These are phyloP conservation scores for Diutina rugosa DNA, from an alignment of 1,139 yeast genomes.

Conservation along the genomic window DNA sequence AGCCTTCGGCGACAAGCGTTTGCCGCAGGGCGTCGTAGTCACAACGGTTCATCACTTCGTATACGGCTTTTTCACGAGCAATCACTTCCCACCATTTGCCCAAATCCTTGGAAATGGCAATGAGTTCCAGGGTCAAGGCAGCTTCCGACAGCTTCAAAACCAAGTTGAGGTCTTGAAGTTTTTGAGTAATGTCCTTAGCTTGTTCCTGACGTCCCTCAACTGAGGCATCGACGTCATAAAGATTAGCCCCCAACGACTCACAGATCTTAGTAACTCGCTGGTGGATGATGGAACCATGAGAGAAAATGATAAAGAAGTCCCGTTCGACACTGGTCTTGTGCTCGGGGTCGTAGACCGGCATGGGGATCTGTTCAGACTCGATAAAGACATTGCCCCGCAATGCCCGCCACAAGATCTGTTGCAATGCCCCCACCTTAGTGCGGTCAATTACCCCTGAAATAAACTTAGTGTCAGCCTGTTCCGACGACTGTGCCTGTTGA, in stretches of 20 bases:
- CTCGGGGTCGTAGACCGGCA: conserved; percentile 27
- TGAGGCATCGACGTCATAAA: conserved; percentile 24
- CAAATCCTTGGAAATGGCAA: conserved; percentile 63
- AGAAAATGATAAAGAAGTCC: conserved; percentile 31
- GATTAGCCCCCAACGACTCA: conserved; percentile 32
- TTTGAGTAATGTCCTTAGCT: conserved; percentile 39
- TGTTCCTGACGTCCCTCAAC: conserved; percentile 27
- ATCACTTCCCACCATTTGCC: conserved; percentile 58
- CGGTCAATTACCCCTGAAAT: conserved; percentile 79
- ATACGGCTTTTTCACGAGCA: conserved; percentile 61
- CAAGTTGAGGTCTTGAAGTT: conserved; percentile 43
- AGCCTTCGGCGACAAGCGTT: conserved; percentile 63
- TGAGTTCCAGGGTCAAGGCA: conserved; percentile 55
- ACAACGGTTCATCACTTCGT: conserved; percentile 52
- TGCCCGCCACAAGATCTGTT: conserved; percentile 86
- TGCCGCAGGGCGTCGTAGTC: conserved; percentile 54
- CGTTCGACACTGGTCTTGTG: conserved; percentile 19
- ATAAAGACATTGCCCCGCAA: conserved; percentile 82
- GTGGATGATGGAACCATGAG: conserved; percentile 29
- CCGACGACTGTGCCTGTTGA: conserved; percentile 14
- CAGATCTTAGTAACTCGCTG: conserved; percentile 30
- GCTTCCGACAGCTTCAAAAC: conserved; percentile 42
- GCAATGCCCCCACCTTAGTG: conserved; percentile 55
- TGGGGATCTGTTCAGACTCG: conserved; percentile 17
- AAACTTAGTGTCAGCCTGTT: conserved; percentile 24